phyloP scores from a whole-genome alignment of 371 early-diverging fungal genomes.

The Mucor plumbeus region DNA sequence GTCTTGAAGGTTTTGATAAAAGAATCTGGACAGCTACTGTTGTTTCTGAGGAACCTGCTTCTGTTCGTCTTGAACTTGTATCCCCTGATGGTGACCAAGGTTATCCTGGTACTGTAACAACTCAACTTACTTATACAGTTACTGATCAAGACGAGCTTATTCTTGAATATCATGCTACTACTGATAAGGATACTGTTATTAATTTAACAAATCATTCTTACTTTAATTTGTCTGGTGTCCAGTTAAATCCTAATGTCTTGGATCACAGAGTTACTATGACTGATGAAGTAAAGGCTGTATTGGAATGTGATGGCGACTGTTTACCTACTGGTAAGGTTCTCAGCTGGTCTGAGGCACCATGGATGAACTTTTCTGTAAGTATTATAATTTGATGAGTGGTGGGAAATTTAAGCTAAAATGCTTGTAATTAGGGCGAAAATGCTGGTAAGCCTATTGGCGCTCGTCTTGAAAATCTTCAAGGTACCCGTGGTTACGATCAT shows the following conservation, averaged over 20 bases:
- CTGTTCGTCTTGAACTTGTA: constrained; percentile 48
- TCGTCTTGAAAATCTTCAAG: constrained; percentile 44
- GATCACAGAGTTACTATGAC: constrained; percentile 60
- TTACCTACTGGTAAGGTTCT: constrained; percentile 71
- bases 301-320: constrained; percentile 58
- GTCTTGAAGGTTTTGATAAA: constrained; percentile 54
- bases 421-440: constrained; percentile 33
- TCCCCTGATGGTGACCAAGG: constrained; percentile 54
- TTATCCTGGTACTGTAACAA: constrained; percentile 50
- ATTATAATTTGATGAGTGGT: not conserved
- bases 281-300: constrained; percentile 50
- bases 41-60: constrained; percentile 45
- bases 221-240: constrained; percentile 59
- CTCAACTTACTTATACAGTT: constrained; percentile 49
- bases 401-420: not conserved
- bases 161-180: constrained; percentile 44
- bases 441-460: constrained; percentile 50
- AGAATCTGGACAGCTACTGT: constrained; percentile 44
- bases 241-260: constrained; percentile 42
- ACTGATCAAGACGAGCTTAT: constrained; percentile 38
- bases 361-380: constrained; percentile 64
- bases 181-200: constrained; percentile 40
- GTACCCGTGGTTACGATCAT: constrained; percentile 65
- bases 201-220: constrained; percentile 53
- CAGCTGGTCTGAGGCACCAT: constrained; percentile 41